Evolutionary conservation across 768 basidiomycete genomes (phyloP).

Genomic region (Hemileccinum impolitum): DNA sequence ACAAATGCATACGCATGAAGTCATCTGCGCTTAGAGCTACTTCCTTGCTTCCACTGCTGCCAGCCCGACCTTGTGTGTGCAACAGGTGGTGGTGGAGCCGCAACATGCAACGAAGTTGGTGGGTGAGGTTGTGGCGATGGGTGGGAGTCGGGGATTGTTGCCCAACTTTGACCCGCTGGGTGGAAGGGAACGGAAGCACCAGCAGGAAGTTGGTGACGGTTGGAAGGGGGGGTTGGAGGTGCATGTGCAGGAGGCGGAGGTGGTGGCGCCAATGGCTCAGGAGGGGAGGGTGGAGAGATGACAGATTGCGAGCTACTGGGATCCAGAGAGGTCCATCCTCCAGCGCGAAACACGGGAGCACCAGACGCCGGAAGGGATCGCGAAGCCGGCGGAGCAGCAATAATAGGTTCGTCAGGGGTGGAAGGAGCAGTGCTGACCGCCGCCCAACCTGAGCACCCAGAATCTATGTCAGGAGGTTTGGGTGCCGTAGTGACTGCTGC

Average conservation of each 20-base stretch:
- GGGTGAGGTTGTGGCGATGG: constrained; percentile 9
- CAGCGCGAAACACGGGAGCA: constrained; percentile 53
- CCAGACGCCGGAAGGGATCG: constrained; percentile 15
- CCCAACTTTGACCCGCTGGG: neutral
- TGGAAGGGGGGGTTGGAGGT: neutral
- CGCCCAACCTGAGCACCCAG: constrained; percentile 16
- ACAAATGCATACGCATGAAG: neutral
- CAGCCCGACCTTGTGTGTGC: constrained; percentile 41
- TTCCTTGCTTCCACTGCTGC: constrained; percentile 48
- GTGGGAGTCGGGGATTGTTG: constrained; percentile 8
- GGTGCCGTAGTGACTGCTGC: constrained; percentile 31
- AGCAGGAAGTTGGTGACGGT: constrained; percentile 11
- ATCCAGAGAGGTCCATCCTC: constrained; percentile 68
- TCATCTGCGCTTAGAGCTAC: constrained; percentile 20
- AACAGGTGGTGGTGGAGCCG: constrained; percentile 20
- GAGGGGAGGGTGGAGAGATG: constrained; percentile 22
- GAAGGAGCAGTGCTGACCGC: constrained; percentile 15
- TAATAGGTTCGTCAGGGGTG: constrained; percentile 10
- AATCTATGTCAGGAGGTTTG: constrained; percentile 10
- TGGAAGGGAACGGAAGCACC: constrained; percentile 10
- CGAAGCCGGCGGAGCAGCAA: constrained; percentile 14
- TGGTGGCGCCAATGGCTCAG: constrained; percentile 10
- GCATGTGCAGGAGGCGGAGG: constrained; percentile 17
- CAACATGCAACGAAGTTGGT: constrained; percentile 9
- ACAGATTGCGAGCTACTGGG: constrained; percentile 36